Percentiles rank a stretch among this genome's conserved stretches.
These are phyloP conservation scores for Lasiosphaeria miniovina DNA, from an alignment of 495 filamentous ascomycete species.

Conservation along the genomic window DNA sequence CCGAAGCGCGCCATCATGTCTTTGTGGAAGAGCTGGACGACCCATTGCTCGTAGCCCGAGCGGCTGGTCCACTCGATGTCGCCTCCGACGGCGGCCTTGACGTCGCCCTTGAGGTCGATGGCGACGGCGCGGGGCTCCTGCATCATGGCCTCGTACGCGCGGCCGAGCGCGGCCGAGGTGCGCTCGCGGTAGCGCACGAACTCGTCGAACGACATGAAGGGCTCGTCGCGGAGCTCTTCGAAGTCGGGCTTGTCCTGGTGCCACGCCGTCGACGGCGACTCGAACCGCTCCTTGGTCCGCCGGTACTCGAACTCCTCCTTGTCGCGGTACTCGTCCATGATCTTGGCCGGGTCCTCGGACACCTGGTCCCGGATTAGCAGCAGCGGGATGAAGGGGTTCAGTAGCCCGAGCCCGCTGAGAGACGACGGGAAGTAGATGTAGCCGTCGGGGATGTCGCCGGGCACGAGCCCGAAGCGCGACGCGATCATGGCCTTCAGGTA, in stretches of 20 bases:
- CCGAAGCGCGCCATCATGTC: slow-evolving; percentile 51
- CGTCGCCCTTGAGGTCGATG: slow-evolving; percentile 11
- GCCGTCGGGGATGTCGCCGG: slow-evolving; percentile 55
- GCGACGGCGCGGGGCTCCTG: slow-evolving; percentile 3
- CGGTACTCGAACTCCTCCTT: slow-evolving; percentile 42
- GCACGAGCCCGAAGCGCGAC: slow-evolving; percentile 47
- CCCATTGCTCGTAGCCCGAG: slow-evolving; percentile 46
- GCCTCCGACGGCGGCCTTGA: slow-evolving; percentile 16
- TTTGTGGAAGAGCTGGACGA: slow-evolving; percentile 46
- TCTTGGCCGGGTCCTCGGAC: slow-evolving; percentile 7
- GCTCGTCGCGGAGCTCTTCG: slow-evolving; percentile 16
- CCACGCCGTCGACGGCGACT: background rate
- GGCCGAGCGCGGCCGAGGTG: slow-evolving; percentile 22
- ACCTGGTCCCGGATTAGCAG: slow-evolving; percentile 18
- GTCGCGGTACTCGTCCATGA: slow-evolving; percentile 19
- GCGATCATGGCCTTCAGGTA: slow-evolving; percentile 50
- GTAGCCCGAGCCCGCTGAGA: slow-evolving; percentile 54
- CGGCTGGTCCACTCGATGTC: slow-evolving; percentile 17
- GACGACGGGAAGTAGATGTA: slow-evolving; percentile 57
- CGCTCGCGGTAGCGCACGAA: slow-evolving; percentile 44
- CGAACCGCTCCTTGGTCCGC: slow-evolving; percentile 32
- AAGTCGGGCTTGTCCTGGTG: slow-evolving; percentile 10
- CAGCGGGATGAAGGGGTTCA: slow-evolving; percentile 50
- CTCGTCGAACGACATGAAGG: slow-evolving; percentile 50
- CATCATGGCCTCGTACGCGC: slow-evolving; percentile 17